Percentiles rank a stretch among this genome's conserved stretches.
Conservation (phyloP, 306 rosid species). For the Casuarina equisetifolia region DNA sequence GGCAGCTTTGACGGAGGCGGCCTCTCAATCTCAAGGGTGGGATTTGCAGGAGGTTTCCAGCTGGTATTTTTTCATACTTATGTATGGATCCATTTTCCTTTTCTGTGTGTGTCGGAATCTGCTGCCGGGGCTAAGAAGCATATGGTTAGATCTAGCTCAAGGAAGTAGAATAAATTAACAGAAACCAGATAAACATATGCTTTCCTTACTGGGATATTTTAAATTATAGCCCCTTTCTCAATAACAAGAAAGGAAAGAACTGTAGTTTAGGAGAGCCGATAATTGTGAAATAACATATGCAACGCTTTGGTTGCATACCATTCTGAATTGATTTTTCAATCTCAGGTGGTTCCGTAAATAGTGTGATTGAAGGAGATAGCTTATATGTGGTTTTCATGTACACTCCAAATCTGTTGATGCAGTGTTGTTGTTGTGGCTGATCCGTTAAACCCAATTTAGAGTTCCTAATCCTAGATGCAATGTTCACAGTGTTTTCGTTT, state of each 20-base stretch:
- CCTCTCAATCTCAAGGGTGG: conserved; percentile 1
- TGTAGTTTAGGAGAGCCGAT: no score
- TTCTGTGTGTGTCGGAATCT: no score
- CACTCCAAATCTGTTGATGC: no score
- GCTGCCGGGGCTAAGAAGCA: no score
- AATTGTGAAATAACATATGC: no score
- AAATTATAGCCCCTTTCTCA: no score
- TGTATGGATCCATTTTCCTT: not conserved
- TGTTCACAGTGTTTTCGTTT: not conserved
- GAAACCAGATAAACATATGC: no score
- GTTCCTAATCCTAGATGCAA: no score
- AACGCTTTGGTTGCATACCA: not conserved
- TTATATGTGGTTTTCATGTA: not conserved
- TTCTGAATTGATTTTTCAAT: not conserved
- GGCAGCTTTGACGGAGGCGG: conserved; percentile 19
- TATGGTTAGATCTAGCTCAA: not conserved
- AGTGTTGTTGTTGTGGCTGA: not conserved
- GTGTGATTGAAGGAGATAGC: not conserved
- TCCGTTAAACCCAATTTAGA: not conserved
- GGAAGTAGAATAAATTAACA: not conserved
- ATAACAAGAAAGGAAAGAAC: no score
- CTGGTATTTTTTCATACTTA: not conserved
- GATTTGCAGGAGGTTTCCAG: conserved; percentile 2
- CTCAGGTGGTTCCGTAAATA: not conserved
- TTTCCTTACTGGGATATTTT: no score